Conservation (phyloP, 2,329 filamentous ascomycete genomes). For the Cladosporium sp. region DNA sequence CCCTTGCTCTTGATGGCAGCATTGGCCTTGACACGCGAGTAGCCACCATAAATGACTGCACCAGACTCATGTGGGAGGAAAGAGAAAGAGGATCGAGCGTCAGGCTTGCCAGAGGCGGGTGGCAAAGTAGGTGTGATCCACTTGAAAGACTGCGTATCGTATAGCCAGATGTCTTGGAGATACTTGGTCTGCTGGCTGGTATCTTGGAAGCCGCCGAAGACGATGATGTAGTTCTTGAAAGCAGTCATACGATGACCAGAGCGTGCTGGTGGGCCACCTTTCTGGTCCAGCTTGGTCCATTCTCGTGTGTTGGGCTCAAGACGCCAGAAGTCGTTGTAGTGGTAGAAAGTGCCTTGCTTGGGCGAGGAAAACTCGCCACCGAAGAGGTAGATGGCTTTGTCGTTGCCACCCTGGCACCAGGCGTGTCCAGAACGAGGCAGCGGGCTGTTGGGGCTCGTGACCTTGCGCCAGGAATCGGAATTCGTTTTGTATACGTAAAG, state of each 20-base stretch:
- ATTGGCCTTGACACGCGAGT: slow-evolving; percentile 80
- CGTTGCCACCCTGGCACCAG: slow-evolving; percentile 85
- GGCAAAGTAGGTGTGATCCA: slow-evolving; percentile 78
- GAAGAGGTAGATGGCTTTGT: slow-evolving; percentile 82
- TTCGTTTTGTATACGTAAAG: slow-evolving; percentile 69
- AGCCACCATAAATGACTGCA: slow-evolving; percentile 87
- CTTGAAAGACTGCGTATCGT: slow-evolving; percentile 80
- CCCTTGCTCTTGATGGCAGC: slow-evolving; percentile 61
- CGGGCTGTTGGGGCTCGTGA: slow-evolving; percentile 87
- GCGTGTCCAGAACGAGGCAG: slow-evolving; percentile 89
- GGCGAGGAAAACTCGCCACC: slow-evolving; percentile 95
- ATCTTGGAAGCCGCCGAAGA: slow-evolving; percentile 97
- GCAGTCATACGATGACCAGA: slow-evolving; percentile 87
- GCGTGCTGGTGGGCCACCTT: slow-evolving; percentile 75
- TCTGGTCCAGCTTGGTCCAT: slow-evolving; percentile 83
- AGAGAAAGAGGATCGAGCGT: slow-evolving; percentile 86
- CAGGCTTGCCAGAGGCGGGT: slow-evolving; percentile 72
- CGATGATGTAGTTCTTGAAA: slow-evolving; percentile 92
- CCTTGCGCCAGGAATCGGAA: slow-evolving; percentile 82
- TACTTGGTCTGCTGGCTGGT: slow-evolving; percentile 95
- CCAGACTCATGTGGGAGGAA: slow-evolving; percentile 86
- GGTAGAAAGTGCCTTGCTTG: slow-evolving; percentile 97
- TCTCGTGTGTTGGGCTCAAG: slow-evolving; percentile 79
- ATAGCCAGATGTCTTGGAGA: slow-evolving; percentile 88
- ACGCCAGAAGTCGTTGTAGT: slow-evolving; percentile 98